These are phyloP conservation scores for Penicillium verhagenii DNA, from an alignment of 495 filamentous ascomycete genomes.

Conservation along the genomic window DNA sequence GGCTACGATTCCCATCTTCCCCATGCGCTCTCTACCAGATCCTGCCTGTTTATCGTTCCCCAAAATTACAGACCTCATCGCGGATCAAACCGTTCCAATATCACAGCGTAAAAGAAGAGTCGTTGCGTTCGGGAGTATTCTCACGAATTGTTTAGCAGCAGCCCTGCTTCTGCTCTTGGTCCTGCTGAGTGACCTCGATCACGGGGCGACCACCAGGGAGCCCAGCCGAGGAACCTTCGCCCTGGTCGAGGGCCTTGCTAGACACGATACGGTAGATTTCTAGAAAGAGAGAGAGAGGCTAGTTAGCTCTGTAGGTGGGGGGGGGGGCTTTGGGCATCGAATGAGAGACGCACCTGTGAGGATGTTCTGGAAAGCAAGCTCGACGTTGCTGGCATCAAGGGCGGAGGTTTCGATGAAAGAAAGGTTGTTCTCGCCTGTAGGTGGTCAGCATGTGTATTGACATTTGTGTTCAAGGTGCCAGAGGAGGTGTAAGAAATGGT, in stretches of 20 bases:
- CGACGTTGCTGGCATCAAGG: slow-evolving; percentile 97
- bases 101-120: slow-evolving; percentile 45
- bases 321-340: not conserved
- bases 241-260: slow-evolving; percentile 89
- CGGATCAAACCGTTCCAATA: slow-evolving; percentile 43
- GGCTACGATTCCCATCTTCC: slow-evolving; percentile 18
- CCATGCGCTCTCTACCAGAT: slow-evolving; percentile 36
- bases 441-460: slow-evolving; percentile 6
- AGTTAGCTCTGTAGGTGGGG: not conserved
- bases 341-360: slow-evolving; percentile 74
- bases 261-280: slow-evolving; percentile 99
- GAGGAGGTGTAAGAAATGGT: not conserved
- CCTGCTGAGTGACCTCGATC: slow-evolving; percentile 77
- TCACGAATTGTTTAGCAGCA: slow-evolving; percentile 69
- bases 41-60: slow-evolving; percentile 42
- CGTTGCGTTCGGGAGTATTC: slow-evolving; percentile 36
- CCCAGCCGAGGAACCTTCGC: slow-evolving; percentile 65
- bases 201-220: slow-evolving; percentile 68
- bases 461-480: not conserved
- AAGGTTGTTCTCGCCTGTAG: slow-evolving; percentile 32
- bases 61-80: slow-evolving; percentile 42
- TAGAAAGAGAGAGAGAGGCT: slow-evolving; percentile 31
- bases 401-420: slow-evolving; percentile 95
- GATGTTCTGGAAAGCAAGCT: slow-evolving; percentile 99
- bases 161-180: slow-evolving; percentile 74